phyloP scores from a whole-genome alignment of 192 early-diverging fungal species.

The Dissophora globulifera region DNA sequence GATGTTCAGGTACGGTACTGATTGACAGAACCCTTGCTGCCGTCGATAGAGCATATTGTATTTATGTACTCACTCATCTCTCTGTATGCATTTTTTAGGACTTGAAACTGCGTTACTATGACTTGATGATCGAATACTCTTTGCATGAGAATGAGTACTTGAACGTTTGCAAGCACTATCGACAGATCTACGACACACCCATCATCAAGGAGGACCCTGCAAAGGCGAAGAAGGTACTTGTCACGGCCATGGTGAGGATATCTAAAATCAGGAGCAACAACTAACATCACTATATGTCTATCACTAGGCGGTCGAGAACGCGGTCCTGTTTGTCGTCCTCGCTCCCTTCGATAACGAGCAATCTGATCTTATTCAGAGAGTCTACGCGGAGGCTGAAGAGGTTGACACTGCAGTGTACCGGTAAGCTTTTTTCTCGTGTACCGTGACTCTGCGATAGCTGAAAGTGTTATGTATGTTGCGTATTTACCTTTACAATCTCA shows the following conservation, averaged over 20 bases:
- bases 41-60: not conserved
- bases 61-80: not conserved
- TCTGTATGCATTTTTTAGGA: too few species aligned
- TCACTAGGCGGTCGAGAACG: constrained; percentile 76
- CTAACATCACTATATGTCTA: not conserved
- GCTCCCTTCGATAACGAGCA: constrained; percentile 97
- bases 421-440: constrained; percentile 49
- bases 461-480: not conserved
- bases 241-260: too few species aligned
- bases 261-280: too few species aligned
- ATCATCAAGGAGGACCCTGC: constrained; percentile 80
- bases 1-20: constrained; percentile 77
- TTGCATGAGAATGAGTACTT: constrained; percentile 92
- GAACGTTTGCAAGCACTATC: constrained; percentile 92
- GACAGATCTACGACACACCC: constrained; percentile 89
- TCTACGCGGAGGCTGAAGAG: constrained; percentile 84
- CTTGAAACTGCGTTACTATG: constrained; percentile 95
- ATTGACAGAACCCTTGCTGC: not conserved
- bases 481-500: not conserved
- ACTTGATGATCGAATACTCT: constrained; percentile 95
- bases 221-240: constrained; percentile 75
- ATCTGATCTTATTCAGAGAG: constrained; percentile 90
- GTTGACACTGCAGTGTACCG: constrained; percentile 76
- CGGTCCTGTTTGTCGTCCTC: constrained; percentile 88
- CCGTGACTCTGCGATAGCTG: not conserved